Conservation (phyloP, 169 alveolate genomes). For the Plasmodium yoelii region DNA sequence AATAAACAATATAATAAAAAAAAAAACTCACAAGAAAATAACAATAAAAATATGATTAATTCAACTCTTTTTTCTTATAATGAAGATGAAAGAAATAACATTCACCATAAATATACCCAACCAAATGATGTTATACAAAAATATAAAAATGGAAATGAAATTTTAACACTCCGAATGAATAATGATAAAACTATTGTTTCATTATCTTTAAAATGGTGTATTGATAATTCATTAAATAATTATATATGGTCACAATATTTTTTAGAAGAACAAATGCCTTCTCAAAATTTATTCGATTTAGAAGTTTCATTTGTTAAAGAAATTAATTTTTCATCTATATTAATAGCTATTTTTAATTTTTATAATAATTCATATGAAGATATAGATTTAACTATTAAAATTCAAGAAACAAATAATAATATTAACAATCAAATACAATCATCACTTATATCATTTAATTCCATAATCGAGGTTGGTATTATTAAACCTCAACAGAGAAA, state of each 20-base stretch:
- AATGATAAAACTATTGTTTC: slow-evolving; percentile 56
- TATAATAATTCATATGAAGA: slow-evolving; percentile 48
- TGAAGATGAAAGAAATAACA: neutral
- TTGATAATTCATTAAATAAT: slow-evolving; percentile 36
- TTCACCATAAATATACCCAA: neutral
- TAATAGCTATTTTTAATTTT: slow-evolving; percentile 40
- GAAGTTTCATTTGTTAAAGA: slow-evolving; percentile 72
- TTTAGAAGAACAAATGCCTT: slow-evolving; percentile 51
- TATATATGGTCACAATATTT: slow-evolving; percentile 64
- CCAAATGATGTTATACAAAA: neutral
- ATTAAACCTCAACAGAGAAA: slow-evolving; percentile 49
- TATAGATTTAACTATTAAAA: slow-evolving; percentile 33
- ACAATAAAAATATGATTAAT: neutral
- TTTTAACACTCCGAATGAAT: slow-evolving; percentile 10
- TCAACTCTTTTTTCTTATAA: neutral
- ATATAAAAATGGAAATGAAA: slow-evolving; percentile 1
- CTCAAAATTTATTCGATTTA: slow-evolving; percentile 12
- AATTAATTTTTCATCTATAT: slow-evolving; percentile 51
- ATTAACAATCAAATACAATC: slow-evolving; percentile 4
- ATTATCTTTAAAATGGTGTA: slow-evolving; percentile 51
- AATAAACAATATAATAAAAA: neutral
- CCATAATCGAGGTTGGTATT: slow-evolving; percentile 32
- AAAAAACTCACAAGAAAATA: neutral
- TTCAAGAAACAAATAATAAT: slow-evolving; percentile 20
- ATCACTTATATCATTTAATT: slow-evolving; percentile 49